Base-by-base conservation (phyloP, 2,329 filamentous ascomycete species). In the Hypoxylon sp. region DNA sequence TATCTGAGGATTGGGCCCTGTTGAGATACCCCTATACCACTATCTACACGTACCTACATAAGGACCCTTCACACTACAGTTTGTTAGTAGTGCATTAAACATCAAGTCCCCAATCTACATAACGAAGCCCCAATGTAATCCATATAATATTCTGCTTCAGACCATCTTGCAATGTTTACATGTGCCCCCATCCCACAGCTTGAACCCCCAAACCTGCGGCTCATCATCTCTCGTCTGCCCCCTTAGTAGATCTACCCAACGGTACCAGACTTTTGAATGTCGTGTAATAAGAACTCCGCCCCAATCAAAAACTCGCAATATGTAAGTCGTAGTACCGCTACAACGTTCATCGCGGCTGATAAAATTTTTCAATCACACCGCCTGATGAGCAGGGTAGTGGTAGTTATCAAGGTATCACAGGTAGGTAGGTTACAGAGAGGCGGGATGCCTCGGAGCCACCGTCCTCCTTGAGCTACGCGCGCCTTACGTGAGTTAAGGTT, bases 171-270 rank as follows among this genome's bases (percentile, higher is more conserved):
- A 5, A 22, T n/a, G 10, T 55, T n/a, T 48, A 19, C 1, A 13
- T n/a, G 8, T 20, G 32, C 20, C 37, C 8, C 26, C 46, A 2
- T 24, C n/a, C n/a, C n/a, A n/a, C n/a, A n/a, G 34, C 3, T 17
- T 19, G n/a, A 17, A 22, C 30, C 30, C 24, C 15, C 15, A 24
- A 24, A 24, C 20, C n/a, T 49, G 56, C 24, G 37, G 50, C 32
- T 43, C 34, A 20, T 39, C 30, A 41, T 24, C 4, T 24, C 11
- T 13, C 34, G 4, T 8, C 37, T 6, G n/a, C n/a, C n/a, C 37
- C 56, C 20, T n/a, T n/a, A n/a, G n/a, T 47, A 28, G 52, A 60
- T 60, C 47, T 56, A 30, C n/a, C n/a, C n/a, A n/a, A n/a, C 46
- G 26, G 34, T 48, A 1, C 4, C n/a, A 39, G 50, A 28, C 43